Conservation (phyloP, 306 rosid genomes). For the Ziziphus jujuba region DNA sequence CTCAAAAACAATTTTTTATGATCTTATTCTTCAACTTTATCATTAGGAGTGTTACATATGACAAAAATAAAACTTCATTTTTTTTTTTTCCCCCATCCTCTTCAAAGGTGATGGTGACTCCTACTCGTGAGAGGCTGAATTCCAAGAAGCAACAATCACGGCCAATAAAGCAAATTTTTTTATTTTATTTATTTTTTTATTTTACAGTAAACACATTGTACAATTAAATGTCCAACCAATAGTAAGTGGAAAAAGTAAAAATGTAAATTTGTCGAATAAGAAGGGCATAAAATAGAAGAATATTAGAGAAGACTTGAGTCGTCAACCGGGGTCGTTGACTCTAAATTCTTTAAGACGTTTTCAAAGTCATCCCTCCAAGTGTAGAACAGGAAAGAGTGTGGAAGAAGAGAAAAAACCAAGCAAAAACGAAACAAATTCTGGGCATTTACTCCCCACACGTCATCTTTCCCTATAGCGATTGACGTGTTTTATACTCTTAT, state of each 20-base stretch:
- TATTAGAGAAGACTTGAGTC: slow-evolving; percentile 12
- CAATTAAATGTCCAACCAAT: neutral
- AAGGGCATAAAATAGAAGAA: neutral
- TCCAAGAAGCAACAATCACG: too few species aligned
- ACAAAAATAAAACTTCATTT: too few species aligned
- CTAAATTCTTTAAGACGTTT: neutral
- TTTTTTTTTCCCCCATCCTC: too few species aligned
- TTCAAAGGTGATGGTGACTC: too few species aligned
- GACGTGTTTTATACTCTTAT: neutral
- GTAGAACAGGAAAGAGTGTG: neutral
- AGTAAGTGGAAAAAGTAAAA: neutral
- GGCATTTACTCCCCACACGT: too few species aligned
- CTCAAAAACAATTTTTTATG: too few species aligned
- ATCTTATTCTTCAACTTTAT: too few species aligned
- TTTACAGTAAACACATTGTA: neutral
- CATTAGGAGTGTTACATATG: too few species aligned
- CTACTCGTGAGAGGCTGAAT: too few species aligned
- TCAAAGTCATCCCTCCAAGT: slow-evolving; percentile 8
- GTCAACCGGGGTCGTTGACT: neutral
- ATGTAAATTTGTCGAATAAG: neutral
- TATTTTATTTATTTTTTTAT: too few species aligned
- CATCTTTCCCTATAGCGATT: neutral
- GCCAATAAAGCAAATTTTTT: too few species aligned
- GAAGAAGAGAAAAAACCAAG: neutral
- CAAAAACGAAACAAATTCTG: neutral